Conservation (phyloP, 495 filamentous ascomycete species). For the Niebla homalea region DNA sequence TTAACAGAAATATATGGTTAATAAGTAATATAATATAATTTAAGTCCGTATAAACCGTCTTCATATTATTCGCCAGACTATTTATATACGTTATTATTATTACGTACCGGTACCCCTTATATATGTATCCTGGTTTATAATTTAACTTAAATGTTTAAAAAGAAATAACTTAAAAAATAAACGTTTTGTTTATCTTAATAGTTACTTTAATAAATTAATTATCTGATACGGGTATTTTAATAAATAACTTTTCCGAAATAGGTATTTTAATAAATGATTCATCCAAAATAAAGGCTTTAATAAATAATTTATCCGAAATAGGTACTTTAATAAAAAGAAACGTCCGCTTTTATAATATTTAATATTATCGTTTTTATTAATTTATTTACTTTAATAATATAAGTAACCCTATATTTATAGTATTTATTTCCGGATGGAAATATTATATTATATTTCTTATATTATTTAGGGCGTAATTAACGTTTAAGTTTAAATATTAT, state of each 20-base stretch:
- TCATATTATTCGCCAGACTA: not conserved
- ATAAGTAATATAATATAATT: too few relatives aligned
- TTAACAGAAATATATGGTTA: not conserved
- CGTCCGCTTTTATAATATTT: not conserved
- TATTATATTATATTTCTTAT: not conserved
- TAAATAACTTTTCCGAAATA: not conserved
- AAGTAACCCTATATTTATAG: not conserved
- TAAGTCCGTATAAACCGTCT: not conserved
- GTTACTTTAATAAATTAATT: too few relatives aligned
- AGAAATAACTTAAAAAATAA: too few relatives aligned
- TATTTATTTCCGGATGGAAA: not conserved
- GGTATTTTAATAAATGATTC: not conserved
- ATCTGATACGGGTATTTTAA: not conserved
- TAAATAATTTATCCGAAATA: not conserved
- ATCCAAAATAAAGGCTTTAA: not conserved
- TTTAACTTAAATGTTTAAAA: not conserved
- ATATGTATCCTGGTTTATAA: not conserved
- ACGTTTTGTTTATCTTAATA: too few relatives aligned
- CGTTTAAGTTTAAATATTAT: conserved; percentile 3
- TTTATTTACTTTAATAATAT: not conserved
- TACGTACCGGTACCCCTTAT: not conserved
- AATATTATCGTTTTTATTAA: not conserved
- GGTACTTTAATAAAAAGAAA: not conserved
- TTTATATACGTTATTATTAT: not conserved
- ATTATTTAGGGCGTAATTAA: not conserved